These are phyloP conservation scores for Cladosporium sp. DNA, from an alignment of 2,329 filamentous ascomycete genomes.

Conservation along the genomic window DNA sequence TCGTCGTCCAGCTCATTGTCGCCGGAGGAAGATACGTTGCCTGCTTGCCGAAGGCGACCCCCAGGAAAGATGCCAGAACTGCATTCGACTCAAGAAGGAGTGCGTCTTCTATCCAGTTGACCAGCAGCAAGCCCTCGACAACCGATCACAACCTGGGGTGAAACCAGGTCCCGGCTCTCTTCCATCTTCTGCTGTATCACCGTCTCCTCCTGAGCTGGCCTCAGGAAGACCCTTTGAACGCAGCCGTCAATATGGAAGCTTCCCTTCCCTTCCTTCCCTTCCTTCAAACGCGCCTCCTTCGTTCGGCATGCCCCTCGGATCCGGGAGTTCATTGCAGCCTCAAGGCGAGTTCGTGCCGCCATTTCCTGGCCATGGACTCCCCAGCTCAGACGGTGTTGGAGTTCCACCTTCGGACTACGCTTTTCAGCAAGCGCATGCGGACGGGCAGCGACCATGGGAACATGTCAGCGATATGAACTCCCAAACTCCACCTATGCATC, in stretches of 20 bases:
- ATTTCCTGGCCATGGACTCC: not conserved
- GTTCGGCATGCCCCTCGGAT: not conserved
- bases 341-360: constrained; percentile 1
- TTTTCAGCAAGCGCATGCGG: constrained; percentile 1
- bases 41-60: constrained; percentile 66
- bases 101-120: constrained; percentile 91
- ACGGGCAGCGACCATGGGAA: constrained; percentile 5
- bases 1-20: constrained; percentile 66
- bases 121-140: constrained; percentile 25
- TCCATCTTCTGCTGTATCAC: constrained; percentile 24
- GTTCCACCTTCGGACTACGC: not conserved
- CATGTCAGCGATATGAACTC: not conserved
- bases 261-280: constrained; percentile 12
- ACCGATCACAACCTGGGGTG: constrained; percentile 19
- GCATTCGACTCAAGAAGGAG: constrained; percentile 88
- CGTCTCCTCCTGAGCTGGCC: constrained; percentile 17
- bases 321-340: not conserved
- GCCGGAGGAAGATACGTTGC: constrained; percentile 88
- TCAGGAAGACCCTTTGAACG: constrained; percentile 15
- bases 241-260: constrained; percentile 15
- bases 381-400: not conserved
- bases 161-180: constrained; percentile 18
- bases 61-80: constrained; percentile 79
- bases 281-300: constrained; percentile 6
- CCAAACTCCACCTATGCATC: not conserved